Conservation (phyloP, 352 stramenopile species). For the Phytophthora constricta region DNA sequence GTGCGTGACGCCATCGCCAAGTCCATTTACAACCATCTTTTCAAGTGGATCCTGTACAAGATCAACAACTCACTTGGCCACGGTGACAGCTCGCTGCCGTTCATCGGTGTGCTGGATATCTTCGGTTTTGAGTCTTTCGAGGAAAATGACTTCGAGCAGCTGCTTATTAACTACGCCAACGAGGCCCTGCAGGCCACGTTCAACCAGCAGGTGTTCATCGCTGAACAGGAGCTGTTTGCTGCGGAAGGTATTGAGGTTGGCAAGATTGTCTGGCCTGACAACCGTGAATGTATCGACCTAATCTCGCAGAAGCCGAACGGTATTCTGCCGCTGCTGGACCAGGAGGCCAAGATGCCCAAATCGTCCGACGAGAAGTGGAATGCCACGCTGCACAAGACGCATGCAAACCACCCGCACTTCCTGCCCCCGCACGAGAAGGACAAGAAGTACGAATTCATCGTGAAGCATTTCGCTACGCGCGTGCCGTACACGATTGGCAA, state of each 20-base stretch:
- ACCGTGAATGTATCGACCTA: constrained; percentile 86
- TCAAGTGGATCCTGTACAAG: constrained; percentile 85
- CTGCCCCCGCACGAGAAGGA: constrained; percentile 85
- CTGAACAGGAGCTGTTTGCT: constrained; percentile 83
- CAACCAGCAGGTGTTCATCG: constrained; percentile 91
- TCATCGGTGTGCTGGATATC: constrained; percentile 97
- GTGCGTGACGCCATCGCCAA: constrained; percentile 94
- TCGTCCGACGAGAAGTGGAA: constrained; percentile 90
- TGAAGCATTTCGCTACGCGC: constrained; percentile 96
- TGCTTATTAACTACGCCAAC: constrained; percentile 93
- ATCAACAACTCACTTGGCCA: constrained; percentile 87
- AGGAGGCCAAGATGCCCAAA: constrained; percentile 84
- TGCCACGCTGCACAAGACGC: constrained; percentile 80
- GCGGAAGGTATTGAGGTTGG: constrained; percentile 84
- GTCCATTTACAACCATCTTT: constrained; percentile 92
- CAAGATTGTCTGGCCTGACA: constrained; percentile 87
- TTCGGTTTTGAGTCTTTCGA: constrained; percentile 98
- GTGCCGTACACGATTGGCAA: constrained; percentile 95
- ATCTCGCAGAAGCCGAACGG: constrained; percentile 84
- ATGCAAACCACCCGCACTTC: constrained; percentile 76
- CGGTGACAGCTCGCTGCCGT: constrained; percentile 70
- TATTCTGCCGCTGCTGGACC: constrained; percentile 80
- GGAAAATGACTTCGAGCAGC: constrained; percentile 92
- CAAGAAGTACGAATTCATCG: constrained; percentile 94
- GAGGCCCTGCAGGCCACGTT: constrained; percentile 90